Evolutionary conservation across 176 grass and related monocot genomes (phyloP).

Genomic region (Paspalum notatum): DNA sequence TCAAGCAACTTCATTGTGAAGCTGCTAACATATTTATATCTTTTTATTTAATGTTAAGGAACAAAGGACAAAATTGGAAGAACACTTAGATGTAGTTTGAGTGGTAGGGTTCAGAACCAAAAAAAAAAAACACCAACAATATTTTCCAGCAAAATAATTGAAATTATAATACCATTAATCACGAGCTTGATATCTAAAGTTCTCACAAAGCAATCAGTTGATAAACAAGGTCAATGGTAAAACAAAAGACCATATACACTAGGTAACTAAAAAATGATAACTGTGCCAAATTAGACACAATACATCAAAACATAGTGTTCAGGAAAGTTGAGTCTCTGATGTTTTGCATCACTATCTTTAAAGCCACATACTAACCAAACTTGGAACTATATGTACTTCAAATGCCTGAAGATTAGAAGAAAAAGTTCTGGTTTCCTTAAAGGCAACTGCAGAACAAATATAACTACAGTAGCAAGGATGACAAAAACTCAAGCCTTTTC

Average conservation of each 20-base stretch:
- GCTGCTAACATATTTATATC: conserved; percentile 97
- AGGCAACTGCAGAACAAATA: conserved; percentile 7
- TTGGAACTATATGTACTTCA: neutral
- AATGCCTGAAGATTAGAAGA: neutral
- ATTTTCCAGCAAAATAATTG: conserved; percentile 5
- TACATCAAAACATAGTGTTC: conserved; percentile 1
- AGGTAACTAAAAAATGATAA: neutral
- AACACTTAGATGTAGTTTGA: conserved; percentile 16
- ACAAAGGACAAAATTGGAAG: neutral
- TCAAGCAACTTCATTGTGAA: conserved; percentile 96
- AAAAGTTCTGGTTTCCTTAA: neutral
- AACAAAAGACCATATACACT: conserved; percentile 14
- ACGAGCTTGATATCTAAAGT: conserved; percentile 1
- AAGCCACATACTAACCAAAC: neutral
- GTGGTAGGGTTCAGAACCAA: conserved; percentile 12
- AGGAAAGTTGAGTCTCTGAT: conserved; percentile 11
- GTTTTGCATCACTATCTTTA: neutral
- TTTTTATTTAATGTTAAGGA: conserved; percentile 54
- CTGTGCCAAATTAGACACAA: conserved; percentile 1
- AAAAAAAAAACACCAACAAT: neutral
- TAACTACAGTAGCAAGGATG: neutral
- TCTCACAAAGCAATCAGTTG: conserved; percentile 8
- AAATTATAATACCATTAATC: conserved; percentile 9
- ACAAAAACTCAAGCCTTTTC: neutral
- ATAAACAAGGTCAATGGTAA: conserved; percentile 23